Conservation (phyloP, 2,329 filamentous ascomycete species). For the Cladosporium sp. region DNA sequence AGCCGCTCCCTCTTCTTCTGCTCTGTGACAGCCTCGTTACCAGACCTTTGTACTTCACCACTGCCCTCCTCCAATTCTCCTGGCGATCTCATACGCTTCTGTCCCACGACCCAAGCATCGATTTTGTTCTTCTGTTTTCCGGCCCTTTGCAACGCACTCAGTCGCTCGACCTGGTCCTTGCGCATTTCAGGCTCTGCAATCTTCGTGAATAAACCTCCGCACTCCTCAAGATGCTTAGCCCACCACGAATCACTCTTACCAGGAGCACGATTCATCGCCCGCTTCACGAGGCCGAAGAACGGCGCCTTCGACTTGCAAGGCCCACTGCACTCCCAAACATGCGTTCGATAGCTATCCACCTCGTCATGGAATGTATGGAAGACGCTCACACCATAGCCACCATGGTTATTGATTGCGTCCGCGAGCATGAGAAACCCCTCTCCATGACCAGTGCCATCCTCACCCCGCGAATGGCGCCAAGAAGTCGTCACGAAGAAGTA, state of each 20-base stretch:
- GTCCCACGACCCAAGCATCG: constrained; percentile 40
- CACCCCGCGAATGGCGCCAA: constrained; percentile 44
- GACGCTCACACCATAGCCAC: constrained; percentile 43
- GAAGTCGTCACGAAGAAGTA: constrained; percentile 50
- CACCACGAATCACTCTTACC: constrained; percentile 46
- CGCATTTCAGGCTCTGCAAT: constrained; percentile 44
- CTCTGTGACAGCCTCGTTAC: not conserved
- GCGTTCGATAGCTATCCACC: constrained; percentile 47
- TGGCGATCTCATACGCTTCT: constrained; percentile 19
- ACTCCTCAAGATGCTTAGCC: constrained; percentile 41
- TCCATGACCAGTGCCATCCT: constrained; percentile 46
- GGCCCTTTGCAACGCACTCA: constrained; percentile 44
- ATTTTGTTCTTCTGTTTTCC: constrained; percentile 48
- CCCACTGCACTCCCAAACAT: constrained; percentile 48
- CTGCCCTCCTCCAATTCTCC: not conserved
- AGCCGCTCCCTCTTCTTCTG: constrained; percentile 21
- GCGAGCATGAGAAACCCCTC: constrained; percentile 45
- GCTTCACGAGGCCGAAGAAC: constrained; percentile 47
- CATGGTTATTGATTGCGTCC: constrained; percentile 47
- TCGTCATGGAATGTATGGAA: constrained; percentile 50
- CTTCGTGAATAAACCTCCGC: constrained; percentile 45
- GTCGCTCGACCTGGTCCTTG: constrained; percentile 42
- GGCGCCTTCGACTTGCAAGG: constrained; percentile 41
- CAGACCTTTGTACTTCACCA: not conserved
- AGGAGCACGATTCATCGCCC: constrained; percentile 48